These are phyloP conservation scores for Cercophora scortea DNA, from an alignment of 495 filamentous ascomycete genomes.

Conservation along the genomic window DNA sequence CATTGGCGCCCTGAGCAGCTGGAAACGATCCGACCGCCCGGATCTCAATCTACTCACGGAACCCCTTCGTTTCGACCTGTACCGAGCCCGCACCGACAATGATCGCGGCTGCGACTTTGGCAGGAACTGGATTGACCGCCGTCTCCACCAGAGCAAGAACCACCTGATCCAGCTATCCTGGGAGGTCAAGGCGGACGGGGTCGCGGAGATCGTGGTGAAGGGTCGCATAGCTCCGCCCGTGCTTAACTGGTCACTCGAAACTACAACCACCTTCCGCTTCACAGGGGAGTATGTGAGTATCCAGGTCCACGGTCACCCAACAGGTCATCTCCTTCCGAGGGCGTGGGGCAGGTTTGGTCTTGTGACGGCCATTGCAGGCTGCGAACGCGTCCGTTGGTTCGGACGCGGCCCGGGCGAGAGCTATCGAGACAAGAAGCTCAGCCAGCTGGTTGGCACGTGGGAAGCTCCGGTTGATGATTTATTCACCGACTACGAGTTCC, in stretches of 20 bases:
- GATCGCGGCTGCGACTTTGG: constrained; percentile 44
- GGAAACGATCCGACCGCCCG: constrained; percentile 14
- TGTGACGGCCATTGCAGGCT: constrained; percentile 33
- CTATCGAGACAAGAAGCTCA: constrained; percentile 55
- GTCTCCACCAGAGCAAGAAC: constrained; percentile 35
- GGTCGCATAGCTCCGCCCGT: constrained; percentile 50
- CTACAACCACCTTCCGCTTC: constrained; percentile 48
- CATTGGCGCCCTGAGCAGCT: constrained; percentile 29
- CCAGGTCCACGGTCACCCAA: constrained; percentile 31
- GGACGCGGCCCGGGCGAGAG: constrained; percentile 57
- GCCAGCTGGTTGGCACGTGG: constrained; percentile 49
- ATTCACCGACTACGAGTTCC: constrained; percentile 54
- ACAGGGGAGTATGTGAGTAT: constrained; percentile 33
- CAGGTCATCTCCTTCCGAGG: constrained; percentile 36
- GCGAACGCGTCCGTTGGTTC: constrained; percentile 48
- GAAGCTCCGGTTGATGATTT: constrained; percentile 33
- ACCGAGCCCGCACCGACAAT: constrained; percentile 57
- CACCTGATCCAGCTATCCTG: constrained; percentile 37
- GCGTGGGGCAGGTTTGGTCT: constrained; percentile 56
- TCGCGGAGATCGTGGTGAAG: constrained; percentile 31
- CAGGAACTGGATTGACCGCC: constrained; percentile 30
- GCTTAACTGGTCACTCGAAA: constrained; percentile 52
- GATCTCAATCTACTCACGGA: constrained; percentile 34
- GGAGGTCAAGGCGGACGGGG: constrained; percentile 19
- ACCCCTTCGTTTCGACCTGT: constrained; percentile 37